Evolutionary conservation across 225 moss, liverwort and hornwort species (phyloP).

Genomic region (Ulota crispa): DNA sequence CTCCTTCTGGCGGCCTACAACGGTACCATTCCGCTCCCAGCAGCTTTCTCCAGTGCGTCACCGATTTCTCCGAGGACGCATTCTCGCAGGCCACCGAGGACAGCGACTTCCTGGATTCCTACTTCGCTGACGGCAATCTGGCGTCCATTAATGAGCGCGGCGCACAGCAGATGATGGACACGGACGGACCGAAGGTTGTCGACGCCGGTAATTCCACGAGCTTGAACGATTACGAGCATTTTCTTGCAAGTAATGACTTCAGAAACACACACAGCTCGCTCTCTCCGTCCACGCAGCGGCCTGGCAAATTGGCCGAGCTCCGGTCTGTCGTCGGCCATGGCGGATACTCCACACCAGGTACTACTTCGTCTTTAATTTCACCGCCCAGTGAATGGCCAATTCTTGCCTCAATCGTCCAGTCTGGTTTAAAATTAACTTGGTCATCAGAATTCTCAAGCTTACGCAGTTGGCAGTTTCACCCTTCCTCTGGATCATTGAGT

Average conservation of each 20-base stretch:
- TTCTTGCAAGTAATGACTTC: slow-evolving; percentile 17
- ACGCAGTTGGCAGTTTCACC: not conserved
- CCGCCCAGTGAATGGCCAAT: not conserved
- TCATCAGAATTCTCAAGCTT: not conserved
- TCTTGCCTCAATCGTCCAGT: not conserved
- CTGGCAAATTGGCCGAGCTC: slow-evolving; percentile 19
- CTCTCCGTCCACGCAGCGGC: slow-evolving; percentile 14
- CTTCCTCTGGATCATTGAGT: not conserved
- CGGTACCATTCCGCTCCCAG: slow-evolving; percentile 68
- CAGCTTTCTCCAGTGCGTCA: slow-evolving; percentile 36
- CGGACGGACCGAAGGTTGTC: not conserved
- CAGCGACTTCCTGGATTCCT: slow-evolving; percentile 21
- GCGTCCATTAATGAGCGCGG: slow-evolving; percentile 41
- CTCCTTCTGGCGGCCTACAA: slow-evolving; percentile 32
- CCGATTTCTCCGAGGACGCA: slow-evolving; percentile 44
- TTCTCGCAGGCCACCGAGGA: slow-evolving; percentile 33
- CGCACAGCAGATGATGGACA: slow-evolving; percentile 52
- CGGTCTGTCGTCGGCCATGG: slow-evolving; percentile 22
- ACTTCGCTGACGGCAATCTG: slow-evolving; percentile 35
- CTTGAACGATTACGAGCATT: slow-evolving; percentile 45
- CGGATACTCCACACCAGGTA: slow-evolving; percentile 29
- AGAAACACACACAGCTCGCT: slow-evolving; percentile 19
- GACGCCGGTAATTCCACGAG: slow-evolving; percentile 12
- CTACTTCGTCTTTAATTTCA: not conserved
- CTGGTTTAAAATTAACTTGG: not conserved